Evolutionary conservation across 768 basidiomycete species (phyloP).

Genomic region (Lactifluus volemus): DNA sequence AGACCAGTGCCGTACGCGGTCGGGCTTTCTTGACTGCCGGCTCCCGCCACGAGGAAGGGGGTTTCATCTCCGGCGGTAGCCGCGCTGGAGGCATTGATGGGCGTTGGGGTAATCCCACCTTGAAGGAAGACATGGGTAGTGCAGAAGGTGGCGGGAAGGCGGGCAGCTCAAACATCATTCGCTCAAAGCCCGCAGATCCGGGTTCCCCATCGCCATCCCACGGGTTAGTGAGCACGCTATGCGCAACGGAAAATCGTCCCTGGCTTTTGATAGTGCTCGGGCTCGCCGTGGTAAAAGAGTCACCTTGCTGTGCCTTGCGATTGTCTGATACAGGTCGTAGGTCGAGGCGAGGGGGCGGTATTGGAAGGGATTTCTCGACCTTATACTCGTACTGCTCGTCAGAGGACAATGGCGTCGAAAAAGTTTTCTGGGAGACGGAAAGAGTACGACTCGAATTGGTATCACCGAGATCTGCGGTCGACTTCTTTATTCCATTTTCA

Average conservation of each 20-base stretch:
- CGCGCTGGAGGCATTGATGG: neutral
- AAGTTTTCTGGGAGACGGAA: neutral
- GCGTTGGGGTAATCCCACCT: neutral
- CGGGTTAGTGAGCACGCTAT: slow-evolving; percentile 1
- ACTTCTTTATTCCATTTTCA: neutral
- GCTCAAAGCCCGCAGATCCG: neutral
- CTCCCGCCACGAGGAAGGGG: neutral
- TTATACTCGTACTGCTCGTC: neutral
- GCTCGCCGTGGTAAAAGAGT: neutral
- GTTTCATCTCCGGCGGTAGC: neutral
- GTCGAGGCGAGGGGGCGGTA: neutral
- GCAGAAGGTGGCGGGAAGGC: neutral
- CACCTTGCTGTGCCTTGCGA: neutral
- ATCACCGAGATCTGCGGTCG: neutral
- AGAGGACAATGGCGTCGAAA: neutral
- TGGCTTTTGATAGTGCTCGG: neutral
- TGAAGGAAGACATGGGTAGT: neutral
- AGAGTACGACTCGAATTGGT: neutral
- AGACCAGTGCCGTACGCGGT: neutral
- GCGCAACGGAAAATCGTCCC: neutral
- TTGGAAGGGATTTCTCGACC: neutral
- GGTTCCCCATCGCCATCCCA: neutral
- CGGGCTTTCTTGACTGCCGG: neutral
- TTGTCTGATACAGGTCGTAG: neutral
- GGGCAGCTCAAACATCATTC: neutral